A percentile compares a stretch with the other conserved stretches of the same genome.
phyloP scores from a whole-genome alignment of 768 basidiomycete genomes.

The Xerocomus spinulosus region DNA sequence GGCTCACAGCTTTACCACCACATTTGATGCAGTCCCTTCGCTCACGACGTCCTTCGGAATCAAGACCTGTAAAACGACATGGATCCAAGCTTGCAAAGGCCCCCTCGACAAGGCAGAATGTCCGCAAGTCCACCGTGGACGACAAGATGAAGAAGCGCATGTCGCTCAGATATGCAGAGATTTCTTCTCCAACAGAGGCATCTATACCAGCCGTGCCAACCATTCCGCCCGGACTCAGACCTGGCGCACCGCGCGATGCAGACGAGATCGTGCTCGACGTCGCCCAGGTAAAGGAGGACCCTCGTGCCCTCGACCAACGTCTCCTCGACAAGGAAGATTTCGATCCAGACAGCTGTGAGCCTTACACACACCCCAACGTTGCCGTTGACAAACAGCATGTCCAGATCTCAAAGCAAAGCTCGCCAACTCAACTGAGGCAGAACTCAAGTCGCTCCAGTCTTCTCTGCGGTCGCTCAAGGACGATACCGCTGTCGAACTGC shows the following conservation, averaged over 20 bases:
- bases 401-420: slow-evolving; percentile 78
- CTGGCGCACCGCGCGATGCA: slow-evolving; percentile 34
- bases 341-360: slow-evolving; percentile 85
- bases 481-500: slow-evolving; percentile 74
- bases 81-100: slow-evolving; percentile 30
- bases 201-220: slow-evolving; percentile 55
- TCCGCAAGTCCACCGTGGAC: slow-evolving; percentile 50
- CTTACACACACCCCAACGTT: not conserved
- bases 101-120: slow-evolving; percentile 35
- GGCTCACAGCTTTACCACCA: slow-evolving; percentile 12
- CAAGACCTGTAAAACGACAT: slow-evolving; percentile 33
- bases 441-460: slow-evolving; percentile 70
- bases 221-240: slow-evolving; percentile 43
- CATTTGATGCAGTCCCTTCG: slow-evolving; percentile 52
- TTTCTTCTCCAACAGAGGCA: slow-evolving; percentile 62
- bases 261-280: slow-evolving; percentile 49
- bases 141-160: slow-evolving; percentile 97
- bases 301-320: slow-evolving; percentile 52
- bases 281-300: slow-evolving; percentile 48
- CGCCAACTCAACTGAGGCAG: slow-evolving; percentile 85
- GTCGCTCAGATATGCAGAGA: slow-evolving; percentile 90
- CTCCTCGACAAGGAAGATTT: slow-evolving; percentile 75
- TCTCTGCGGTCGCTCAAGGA: slow-evolving; percentile 67
- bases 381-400: slow-evolving; percentile 5
- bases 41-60: slow-evolving; percentile 45